Evolutionary conservation across 306 rosid species (phyloP).

Genomic region (Cicer pinnatifidum): DNA sequence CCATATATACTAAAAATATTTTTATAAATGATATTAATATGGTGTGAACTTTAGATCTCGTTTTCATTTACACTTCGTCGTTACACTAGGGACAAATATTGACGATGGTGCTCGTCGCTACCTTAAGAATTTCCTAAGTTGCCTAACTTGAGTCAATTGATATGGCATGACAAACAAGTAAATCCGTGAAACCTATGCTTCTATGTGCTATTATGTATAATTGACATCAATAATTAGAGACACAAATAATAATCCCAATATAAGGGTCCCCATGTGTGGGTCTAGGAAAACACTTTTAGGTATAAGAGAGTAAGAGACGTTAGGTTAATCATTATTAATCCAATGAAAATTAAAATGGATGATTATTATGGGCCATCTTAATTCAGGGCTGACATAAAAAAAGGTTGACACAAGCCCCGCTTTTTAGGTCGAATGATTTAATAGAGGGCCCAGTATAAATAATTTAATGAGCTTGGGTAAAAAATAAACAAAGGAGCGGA

Average conservation of each 20-base stretch:
- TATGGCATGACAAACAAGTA: background rate
- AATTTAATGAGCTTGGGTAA: background rate
- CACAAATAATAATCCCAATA: background rate
- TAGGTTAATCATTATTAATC: no score
- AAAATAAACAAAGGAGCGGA: background rate
- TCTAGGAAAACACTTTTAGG: background rate
- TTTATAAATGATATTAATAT: no score
- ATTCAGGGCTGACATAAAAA: conserved; percentile 22
- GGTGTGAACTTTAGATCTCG: background rate
- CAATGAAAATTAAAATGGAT: background rate
- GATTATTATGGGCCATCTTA: conserved; percentile 43
- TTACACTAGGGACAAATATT: background rate
- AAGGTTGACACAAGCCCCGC: conserved; percentile 9
- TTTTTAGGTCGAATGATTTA: conserved; percentile 36
- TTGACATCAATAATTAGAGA: background rate
- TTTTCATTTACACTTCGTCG: background rate
- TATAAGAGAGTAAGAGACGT: no score
- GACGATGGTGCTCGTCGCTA: background rate
- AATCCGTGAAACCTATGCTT: conserved; percentile 12
- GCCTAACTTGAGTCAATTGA: background rate
- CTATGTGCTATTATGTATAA: background rate
- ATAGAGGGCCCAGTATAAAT: background rate
- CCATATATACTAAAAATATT: background rate
- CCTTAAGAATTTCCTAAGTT: background rate
- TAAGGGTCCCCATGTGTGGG: conserved; percentile 11